phyloP scores from a whole-genome alignment of 805 yeast genomes.

The Lachancea meyersii region DNA sequence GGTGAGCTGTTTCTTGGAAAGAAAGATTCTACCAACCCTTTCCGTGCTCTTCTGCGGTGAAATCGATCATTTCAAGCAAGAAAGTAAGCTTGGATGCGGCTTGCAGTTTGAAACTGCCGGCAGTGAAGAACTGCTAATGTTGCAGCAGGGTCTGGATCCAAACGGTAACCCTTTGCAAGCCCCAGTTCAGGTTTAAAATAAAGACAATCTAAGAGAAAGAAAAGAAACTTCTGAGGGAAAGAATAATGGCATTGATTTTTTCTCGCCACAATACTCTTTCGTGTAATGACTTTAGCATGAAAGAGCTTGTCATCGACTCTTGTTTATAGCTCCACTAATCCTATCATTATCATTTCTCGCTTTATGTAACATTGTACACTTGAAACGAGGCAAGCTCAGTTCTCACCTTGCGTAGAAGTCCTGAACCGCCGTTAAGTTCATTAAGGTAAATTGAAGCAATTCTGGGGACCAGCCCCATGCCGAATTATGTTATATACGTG shows the following conservation, averaged over 20 bases:
- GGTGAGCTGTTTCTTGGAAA: constrained; percentile 85
- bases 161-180: constrained; percentile 84
- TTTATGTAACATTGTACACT: constrained; percentile 6
- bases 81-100: constrained; percentile 86
- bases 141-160: constrained; percentile 84
- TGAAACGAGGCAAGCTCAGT: neutral
- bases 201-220: neutral
- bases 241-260: constrained; percentile 1
- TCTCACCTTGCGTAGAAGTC: neutral
- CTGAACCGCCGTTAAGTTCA: neutral
- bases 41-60: constrained; percentile 86
- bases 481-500: neutral
- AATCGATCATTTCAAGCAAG: constrained; percentile 75
- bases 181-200: constrained; percentile 49
- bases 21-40: constrained; percentile 86
- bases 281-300: constrained; percentile 6
- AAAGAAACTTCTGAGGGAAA: neutral
- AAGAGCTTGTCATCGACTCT: constrained; percentile 5
- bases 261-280: constrained; percentile 1
- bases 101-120: constrained; percentile 94
- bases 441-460: neutral
- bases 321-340: constrained; percentile 9
- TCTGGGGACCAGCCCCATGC: neutral
- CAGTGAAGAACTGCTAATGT: constrained; percentile 82
- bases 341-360: constrained; percentile 2